Percentiles rank a stretch among this genome's conserved stretches.
Conservation (phyloP, 257 asterid species). For the Solanum piurae region DNA sequence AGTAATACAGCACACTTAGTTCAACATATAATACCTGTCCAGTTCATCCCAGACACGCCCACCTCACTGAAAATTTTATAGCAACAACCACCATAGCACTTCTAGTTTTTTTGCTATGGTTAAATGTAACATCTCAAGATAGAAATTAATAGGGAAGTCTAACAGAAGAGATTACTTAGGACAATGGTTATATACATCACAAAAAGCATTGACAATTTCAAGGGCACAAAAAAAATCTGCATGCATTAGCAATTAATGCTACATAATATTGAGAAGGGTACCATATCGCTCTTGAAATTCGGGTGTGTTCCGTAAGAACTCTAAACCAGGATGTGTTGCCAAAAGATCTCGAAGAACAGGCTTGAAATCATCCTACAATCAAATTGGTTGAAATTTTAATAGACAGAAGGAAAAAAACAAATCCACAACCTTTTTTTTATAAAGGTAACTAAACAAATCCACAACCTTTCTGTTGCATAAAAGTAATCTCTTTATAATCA, state of each 20-base stretch:
- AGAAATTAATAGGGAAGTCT: background rate
- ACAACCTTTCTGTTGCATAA: background rate
- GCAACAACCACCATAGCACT: background rate
- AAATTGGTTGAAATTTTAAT: background rate
- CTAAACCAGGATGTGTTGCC: conserved; percentile 96
- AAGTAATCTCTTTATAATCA: background rate
- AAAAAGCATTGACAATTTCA: background rate
- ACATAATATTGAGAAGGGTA: conserved; percentile 21
- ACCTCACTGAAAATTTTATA: background rate
- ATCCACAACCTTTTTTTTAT: background rate
- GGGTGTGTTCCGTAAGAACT: conserved; percentile 94
- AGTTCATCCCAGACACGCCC: background rate
- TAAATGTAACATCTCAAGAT: background rate
- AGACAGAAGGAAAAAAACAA: background rate
- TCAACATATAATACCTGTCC: background rate
- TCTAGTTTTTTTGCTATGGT: background rate
- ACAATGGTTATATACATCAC: background rate
- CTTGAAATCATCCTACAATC: conserved; percentile 74
- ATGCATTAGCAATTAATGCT: background rate
- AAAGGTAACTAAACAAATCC: background rate
- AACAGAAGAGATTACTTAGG: background rate
- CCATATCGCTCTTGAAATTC: conserved; percentile 99
- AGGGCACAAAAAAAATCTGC: background rate
- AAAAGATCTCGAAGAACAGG: conserved; percentile 90
- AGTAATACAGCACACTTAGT: background rate